Base-by-base conservation (phyloP, 2,329 filamentous ascomycete species). In the Beauveria asiatica region DNA sequence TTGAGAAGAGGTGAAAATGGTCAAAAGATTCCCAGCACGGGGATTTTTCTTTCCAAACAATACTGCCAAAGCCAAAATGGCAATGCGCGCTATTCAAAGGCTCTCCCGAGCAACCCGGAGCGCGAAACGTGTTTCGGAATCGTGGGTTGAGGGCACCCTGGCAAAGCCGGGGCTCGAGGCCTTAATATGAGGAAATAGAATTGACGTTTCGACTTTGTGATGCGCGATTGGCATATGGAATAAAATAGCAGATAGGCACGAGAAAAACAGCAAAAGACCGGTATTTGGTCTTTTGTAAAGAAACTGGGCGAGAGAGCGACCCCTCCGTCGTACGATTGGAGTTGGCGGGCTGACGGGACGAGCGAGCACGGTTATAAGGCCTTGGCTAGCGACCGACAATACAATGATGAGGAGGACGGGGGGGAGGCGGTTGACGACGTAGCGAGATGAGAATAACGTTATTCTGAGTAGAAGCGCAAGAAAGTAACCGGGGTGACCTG, bases 71-170 rank as follows among this genome's bases (percentile, higher is more conserved):
- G 23, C 23, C 39, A 37, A 46, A 25, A 48, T 23, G 56, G 56
- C 19, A 19, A 51, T 45, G 48, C 56, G 39, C 56, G 19, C 9
- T 42, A 48, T 30, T 49, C 13, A 19, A 23, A 30, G 33, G 30
- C 45, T 48, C 21, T 57, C 8, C n/a, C 30, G 6, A 11, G 19
- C 21, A 21, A 16, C 7, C 55, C 55, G 23, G 45, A 23, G 51
- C 37, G 51, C 44, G 45, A 57, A 57, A 39, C 33, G 45, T 50
- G 55, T 57, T 57, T 57, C 55, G 55, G 55, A 50, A 44, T 57
- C 55, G 21, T 57, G 55, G 55, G 17, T 9, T 41, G 30, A 42
- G 45, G 17, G 17, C 16, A 37, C 33, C 45, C 45, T 25, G 42
- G 45, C 44, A 30, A 50, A 57, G 33, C 37, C 27, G 46, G 19